Base-by-base conservation (phyloP, 306 rosid genomes). In the Mimosa pudica region DNA sequence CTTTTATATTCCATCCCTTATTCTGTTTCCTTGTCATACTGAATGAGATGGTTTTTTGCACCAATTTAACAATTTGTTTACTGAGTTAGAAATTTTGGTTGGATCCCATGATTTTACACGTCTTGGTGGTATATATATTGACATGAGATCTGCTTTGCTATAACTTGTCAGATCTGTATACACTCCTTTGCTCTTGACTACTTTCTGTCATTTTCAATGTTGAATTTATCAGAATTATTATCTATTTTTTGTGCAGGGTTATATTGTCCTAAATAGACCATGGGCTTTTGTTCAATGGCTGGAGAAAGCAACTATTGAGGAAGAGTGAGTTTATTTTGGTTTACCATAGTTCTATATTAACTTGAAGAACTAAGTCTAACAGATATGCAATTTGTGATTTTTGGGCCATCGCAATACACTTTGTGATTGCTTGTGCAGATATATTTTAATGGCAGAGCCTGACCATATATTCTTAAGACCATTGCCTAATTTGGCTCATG, bases 251-350 rank as follows among this genome's bases (percentile, higher is more conserved):
- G 57, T 51, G 71, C 88, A 94, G 98, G 98, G 97, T 76, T 94
- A 94, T 82, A 70, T 94, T 72, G 98, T 92, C 79, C 90, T 94
- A 76, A 90, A 94, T 81, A 90, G 97, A 85, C 98, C 98, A 11
- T 94, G 98, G 98, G 98, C 98, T 73, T 94, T 94, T 86, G 94
- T 94, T 81, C 98, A 94, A 77, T 94, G 98, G 98, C 90, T 94
- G 78, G 97, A 92, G 88, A 90, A 89, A 86, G 97, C 93, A 75
- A 78, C 63, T n/a, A 89, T 94, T 48, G 90, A 90, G 73, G 98
- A 94, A 89, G 93, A 94, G 97, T 94, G 74, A 79, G 93, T 81
- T 20, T 35, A 44, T 57, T 57, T 20, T 24, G 42, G 33, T 71
- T 71, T 79, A 70, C 65, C 71, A 32, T 58, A 57, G 49, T 75